phyloP scores from a whole-genome alignment of 148 eudicot species.

The Chenopodium quinoa region DNA sequence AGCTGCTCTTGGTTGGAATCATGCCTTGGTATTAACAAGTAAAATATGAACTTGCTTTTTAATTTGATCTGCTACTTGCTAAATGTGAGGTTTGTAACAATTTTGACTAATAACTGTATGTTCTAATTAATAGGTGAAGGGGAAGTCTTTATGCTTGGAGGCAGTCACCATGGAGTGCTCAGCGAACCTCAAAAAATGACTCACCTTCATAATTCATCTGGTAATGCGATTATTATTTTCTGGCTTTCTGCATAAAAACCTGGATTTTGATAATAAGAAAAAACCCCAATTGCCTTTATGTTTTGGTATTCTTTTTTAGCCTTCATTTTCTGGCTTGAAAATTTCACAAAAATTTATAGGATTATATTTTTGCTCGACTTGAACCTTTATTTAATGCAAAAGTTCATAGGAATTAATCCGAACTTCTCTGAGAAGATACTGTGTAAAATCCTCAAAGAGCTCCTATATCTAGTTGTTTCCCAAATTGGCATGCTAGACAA shows the following conservation, averaged over 20 bases:
- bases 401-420: not conserved
- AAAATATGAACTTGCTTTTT: not conserved
- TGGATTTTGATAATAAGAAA: not conserved
- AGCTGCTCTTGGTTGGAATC: slow-evolving; percentile 91
- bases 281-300: not conserved
- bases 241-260: not conserved
- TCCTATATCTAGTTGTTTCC: not conserved
- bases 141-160: slow-evolving; percentile 73
- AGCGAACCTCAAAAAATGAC: slow-evolving; percentile 38
- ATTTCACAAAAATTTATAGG: not conserved
- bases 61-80: not conserved
- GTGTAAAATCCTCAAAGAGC: not conserved
- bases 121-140: slow-evolving; percentile 49
- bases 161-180: slow-evolving; percentile 56
- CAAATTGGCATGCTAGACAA: not conserved
- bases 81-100: not conserved
- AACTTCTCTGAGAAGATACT: not conserved
- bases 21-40: slow-evolving; percentile 75
- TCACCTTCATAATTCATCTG: slow-evolving; percentile 31
- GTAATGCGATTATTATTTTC: slow-evolving; percentile 26
- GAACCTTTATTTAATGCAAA: not conserved
- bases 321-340: not conserved
- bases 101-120: slow-evolving; percentile 12
- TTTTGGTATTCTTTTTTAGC: no score
- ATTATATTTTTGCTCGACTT: not conserved